Base-by-base conservation (phyloP, 2,329 filamentous ascomycete species). In the Microcyclosporella mali region DNA sequence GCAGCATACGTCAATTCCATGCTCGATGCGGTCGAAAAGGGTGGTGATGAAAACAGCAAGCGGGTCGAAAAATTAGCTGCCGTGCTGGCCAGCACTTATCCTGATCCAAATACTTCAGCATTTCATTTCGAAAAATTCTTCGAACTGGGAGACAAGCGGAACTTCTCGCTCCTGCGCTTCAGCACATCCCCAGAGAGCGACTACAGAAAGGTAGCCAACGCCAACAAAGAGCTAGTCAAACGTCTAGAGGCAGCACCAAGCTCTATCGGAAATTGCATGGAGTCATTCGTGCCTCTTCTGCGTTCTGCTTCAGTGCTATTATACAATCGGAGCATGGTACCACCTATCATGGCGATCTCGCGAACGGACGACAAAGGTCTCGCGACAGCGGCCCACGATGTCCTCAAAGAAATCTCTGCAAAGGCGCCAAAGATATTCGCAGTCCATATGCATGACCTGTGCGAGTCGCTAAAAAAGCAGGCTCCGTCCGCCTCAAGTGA, bases 281-380 rank as follows among this genome's bases (percentile, higher is more conserved):
- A 94, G 28, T 94, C 88, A 0, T 64, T 98, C 18, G 78, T 83
- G 4, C 85, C 88, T 4, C 72, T 98, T 12, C 70, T 97, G 3
- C 95, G 94, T 61, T 81, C 88, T 33, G 83, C 83, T 41, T 84
- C 87, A 27, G 82, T 87, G 45, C 75, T 98, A 50, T 78, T 95
- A 52, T 95, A 94, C 70, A 98, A 95, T 68, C 82, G 86, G 59
- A 97, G 90, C 61, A 89, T 98, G 61, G 81, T 98, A 14, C 81
- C 89, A 2, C 82, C 87, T 0, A 90, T 97, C 50, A 86, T 97
- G 71, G 83, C 88, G 45, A 85, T 84, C 57, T 88, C 89, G 9
- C 83, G 88, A 57, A 89, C 81, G 8, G 84, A 95, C 59, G 84
- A 89, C 58, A 80, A 85, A 37, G 83, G 82, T 0, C 72, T 95